phyloP scores from a whole-genome alignment of 345 rosid species.

The Euphorbia tirucalli region DNA sequence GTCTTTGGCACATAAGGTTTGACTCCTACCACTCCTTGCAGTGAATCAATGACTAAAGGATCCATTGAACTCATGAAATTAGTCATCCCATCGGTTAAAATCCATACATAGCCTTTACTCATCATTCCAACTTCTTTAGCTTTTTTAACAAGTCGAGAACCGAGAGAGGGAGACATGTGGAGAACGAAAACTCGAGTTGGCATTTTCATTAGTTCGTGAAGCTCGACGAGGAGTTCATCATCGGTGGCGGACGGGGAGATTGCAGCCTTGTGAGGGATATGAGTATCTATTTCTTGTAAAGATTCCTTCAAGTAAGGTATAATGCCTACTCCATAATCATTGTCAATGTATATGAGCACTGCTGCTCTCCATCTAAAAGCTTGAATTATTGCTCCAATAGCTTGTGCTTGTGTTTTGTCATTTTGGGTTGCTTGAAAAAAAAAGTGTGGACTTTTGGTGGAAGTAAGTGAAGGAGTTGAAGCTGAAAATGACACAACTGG shows the following conservation, averaged over 20 bases:
- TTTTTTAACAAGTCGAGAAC: conserved; percentile 30
- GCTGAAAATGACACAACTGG: conserved; percentile 52
- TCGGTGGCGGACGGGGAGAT: conserved; percentile 24
- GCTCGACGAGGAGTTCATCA: conserved; percentile 20
- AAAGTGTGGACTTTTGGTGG: conserved; percentile 30
- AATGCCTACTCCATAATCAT: no score
- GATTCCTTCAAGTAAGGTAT: no score
- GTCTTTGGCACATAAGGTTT: conserved; percentile 27
- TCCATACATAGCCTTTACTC: no score
- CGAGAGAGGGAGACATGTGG: conserved; percentile 30
- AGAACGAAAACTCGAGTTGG: conserved; percentile 42
- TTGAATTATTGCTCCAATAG: conserved; percentile 31
- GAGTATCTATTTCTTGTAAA: no score
- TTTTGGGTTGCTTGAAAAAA: conserved; percentile 34
- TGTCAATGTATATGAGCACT: no score
- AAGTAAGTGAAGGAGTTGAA: conserved; percentile 35
- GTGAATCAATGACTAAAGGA: conserved; percentile 17
- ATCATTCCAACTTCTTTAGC: no score
- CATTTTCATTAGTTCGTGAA: conserved; percentile 29
- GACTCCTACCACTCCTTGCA: conserved; percentile 40
- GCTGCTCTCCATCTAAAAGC: conserved; percentile 37
- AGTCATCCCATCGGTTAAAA: no score
- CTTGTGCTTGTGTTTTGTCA: conserved; percentile 41
- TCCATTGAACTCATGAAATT: no score
- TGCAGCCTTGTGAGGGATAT: conserved; percentile 18